Percentiles rank a stretch among this genome's conserved stretches.
Evolutionary conservation across 192 early-diverging fungal genomes (phyloP).

Genomic region (Backusella westeae): DNA sequence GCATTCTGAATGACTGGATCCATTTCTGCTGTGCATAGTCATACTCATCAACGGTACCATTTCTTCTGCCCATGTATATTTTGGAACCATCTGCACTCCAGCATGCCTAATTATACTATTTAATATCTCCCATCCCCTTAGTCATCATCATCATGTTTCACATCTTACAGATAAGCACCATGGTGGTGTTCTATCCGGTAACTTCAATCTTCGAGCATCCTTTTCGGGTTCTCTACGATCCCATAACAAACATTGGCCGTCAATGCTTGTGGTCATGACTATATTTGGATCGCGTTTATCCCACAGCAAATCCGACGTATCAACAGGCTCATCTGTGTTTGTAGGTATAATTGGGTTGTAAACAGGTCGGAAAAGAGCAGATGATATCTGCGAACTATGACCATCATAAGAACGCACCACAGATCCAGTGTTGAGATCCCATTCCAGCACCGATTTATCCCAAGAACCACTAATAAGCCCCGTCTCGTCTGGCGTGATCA

Average conservation of each 20-base stretch:
- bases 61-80: slow-evolving; percentile 85
- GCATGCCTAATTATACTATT: slow-evolving; percentile 42
- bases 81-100: slow-evolving; percentile 85
- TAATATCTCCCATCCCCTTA: not conserved
- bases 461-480: slow-evolving; percentile 91
- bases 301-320: not conserved
- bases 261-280: slow-evolving; percentile 72
- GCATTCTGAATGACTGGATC: slow-evolving; percentile 76
- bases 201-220: slow-evolving; percentile 46
- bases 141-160: slow-evolving; percentile 26
- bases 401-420: slow-evolving; percentile 67
- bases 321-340: not conserved
- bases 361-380: slow-evolving; percentile 66
- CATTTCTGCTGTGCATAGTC: slow-evolving; percentile 65
- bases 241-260: slow-evolving; percentile 74
- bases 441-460: slow-evolving; percentile 80
- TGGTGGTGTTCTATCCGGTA: slow-evolving; percentile 66
- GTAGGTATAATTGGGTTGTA: slow-evolving; percentile 10
- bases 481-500: slow-evolving; percentile 78
- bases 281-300: slow-evolving; percentile 34
- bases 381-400: slow-evolving; percentile 82
- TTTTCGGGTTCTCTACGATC: slow-evolving; percentile 61
- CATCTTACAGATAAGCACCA: slow-evolving; percentile 64
- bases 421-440: slow-evolving; percentile 85
- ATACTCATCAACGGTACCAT: slow-evolving; percentile 90